These are phyloP conservation scores for Sapria himalayana DNA, from an alignment of 345 rosid genomes.

Conservation along the genomic window DNA sequence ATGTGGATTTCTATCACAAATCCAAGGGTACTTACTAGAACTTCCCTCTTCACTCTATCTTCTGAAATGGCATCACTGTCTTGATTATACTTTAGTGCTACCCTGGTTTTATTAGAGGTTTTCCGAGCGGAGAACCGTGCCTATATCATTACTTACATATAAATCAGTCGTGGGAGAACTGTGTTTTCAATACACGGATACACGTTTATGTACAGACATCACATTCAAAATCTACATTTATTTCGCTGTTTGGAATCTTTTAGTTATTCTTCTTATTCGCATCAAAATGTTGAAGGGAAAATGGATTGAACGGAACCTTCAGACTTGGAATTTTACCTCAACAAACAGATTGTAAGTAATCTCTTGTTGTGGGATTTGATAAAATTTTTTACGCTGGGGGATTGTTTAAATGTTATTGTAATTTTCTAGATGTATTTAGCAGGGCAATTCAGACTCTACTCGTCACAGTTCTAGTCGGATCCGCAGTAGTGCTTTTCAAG, in stretches of 20 bases:
- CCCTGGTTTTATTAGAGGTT: no score
- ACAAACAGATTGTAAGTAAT: slow-evolving; percentile 49
- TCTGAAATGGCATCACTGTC: no score
- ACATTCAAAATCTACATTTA: slow-evolving; percentile 2
- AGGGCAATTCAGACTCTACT: slow-evolving; percentile 27
- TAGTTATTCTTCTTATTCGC: slow-evolving; percentile 2
- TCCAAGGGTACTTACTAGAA: no score
- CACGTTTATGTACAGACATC: no score
- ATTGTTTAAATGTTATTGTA: slow-evolving; percentile 1
- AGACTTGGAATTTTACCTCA: slow-evolving; percentile 24
- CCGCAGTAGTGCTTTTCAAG: slow-evolving; percentile 37
- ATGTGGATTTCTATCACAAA: no score
- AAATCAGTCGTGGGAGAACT: no score
- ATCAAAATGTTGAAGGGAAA: slow-evolving; percentile 38
- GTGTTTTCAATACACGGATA: no score
- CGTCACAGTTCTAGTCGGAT: slow-evolving; percentile 36
- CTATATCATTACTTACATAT: no score
- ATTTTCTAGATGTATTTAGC: slow-evolving; percentile 30
- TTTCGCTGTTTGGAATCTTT: not conserved
- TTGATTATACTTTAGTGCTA: no score
- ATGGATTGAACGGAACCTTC: slow-evolving; percentile 25
- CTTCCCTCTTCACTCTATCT: no score
- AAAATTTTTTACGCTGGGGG: slow-evolving; percentile 3
- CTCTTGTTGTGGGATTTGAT: slow-evolving; percentile 1
- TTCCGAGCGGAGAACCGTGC: no score